Conservation (phyloP, 306 rosid genomes). For the Trifolium subterraneum region DNA sequence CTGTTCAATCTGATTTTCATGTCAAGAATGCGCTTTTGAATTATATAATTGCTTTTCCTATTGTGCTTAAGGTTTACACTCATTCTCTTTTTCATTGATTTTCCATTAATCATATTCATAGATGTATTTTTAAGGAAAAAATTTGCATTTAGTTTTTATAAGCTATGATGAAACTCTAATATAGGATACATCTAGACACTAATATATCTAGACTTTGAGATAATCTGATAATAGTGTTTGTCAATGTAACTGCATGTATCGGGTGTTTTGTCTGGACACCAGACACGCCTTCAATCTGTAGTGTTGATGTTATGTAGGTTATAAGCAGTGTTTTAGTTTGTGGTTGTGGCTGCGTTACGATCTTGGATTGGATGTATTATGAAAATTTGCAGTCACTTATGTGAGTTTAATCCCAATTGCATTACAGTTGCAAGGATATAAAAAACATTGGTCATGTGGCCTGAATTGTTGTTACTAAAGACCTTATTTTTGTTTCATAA, state of each 20-base stretch:
- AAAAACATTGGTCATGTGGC: too few relatives aligned
- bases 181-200: not conserved
- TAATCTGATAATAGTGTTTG: too few relatives aligned
- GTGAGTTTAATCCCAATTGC: not conserved
- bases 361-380: not conserved
- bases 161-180: not conserved
- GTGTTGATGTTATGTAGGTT: not conserved
- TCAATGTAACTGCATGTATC: not conserved
- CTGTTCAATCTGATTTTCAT: conserved; percentile 41
- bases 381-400: not conserved
- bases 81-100: not conserved
- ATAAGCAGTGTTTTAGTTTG: not conserved
- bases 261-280: too few relatives aligned
- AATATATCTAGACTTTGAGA: not conserved
- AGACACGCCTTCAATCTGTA: too few relatives aligned
- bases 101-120: not conserved
- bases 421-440: not conserved
- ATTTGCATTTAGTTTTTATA: not conserved
- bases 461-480: not conserved
- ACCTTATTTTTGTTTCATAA: not conserved
- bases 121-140: not conserved
- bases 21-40: conserved; percentile 71
- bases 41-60: conserved; percentile 80
- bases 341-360: not conserved
- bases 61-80: conserved; percentile 36